phyloP scores from a whole-genome alignment of 140 eudicot species.

The Flaveria floridana region DNA sequence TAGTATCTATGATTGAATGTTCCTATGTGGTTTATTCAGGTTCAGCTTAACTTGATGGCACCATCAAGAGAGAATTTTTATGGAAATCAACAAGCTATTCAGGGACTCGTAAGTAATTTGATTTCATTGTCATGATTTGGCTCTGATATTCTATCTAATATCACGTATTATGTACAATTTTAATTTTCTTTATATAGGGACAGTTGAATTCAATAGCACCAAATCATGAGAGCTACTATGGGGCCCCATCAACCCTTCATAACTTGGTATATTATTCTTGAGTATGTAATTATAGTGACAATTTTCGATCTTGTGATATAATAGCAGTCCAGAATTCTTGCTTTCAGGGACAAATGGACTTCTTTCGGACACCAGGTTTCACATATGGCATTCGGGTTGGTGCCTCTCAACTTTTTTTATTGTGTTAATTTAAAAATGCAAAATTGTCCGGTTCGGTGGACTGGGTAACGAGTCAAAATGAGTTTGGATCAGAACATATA shows the following conservation, averaged over 20 bases:
- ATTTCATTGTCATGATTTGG: constrained; percentile 11
- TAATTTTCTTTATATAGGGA: constrained; percentile 46
- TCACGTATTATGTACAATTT: background rate
- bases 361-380: constrained; percentile 62
- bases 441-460: background rate
- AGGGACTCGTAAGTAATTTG: constrained; percentile 65
- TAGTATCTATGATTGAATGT: background rate
- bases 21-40: constrained; percentile 38
- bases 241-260: constrained; percentile 59
- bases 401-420: constrained; percentile 10
- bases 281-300: background rate
- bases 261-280: constrained; percentile 51
- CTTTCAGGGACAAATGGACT: constrained; percentile 89
- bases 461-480: background rate
- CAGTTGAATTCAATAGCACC: constrained; percentile 78
- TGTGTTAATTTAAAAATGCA: background rate
- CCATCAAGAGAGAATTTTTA: constrained; percentile 75
- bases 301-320: constrained; percentile 27
- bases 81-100: constrained; percentile 71
- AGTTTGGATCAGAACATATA: constrained; percentile 1
- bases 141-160: background rate
- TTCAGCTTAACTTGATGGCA: constrained; percentile 84
- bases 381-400: constrained; percentile 86
- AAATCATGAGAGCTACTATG: constrained; percentile 65
- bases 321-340: constrained; percentile 27